Conservation (phyloP, 2,329 filamentous ascomycete species). For the Bipolaris victoriae region DNA sequence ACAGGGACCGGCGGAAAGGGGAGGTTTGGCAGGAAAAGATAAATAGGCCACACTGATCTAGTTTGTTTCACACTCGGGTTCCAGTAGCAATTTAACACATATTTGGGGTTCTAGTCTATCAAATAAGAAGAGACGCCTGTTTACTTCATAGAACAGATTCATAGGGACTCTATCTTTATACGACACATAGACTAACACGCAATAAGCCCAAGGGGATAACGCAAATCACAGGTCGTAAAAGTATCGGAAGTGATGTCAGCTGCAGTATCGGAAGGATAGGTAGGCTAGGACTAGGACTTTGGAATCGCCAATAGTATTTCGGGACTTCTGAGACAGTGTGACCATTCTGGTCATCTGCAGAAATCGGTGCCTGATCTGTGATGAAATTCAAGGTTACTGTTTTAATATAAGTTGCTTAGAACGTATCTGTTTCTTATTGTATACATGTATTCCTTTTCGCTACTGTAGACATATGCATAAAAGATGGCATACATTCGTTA, state of each 20-base stretch:
- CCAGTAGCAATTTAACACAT: neutral
- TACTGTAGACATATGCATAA: neutral
- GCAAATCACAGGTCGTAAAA: conserved; percentile 8
- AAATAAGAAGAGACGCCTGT: neutral
- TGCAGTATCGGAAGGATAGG: conserved; percentile 7
- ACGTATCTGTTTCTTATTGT: neutral
- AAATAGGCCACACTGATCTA: conserved; percentile 1
- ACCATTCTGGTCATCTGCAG: conserved; percentile 39
- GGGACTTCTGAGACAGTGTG: conserved; percentile 37
- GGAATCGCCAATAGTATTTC: conserved; percentile 17
- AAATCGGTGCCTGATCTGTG: conserved; percentile 19
- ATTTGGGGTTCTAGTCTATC: neutral
- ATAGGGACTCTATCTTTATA: conserved; percentile 6
- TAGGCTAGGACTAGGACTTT: conserved; percentile 3
- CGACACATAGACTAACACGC: conserved; percentile 5
- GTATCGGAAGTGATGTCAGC: conserved; percentile 4
- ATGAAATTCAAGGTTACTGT: conserved; percentile 3
- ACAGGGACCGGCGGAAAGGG: conserved; percentile 50
- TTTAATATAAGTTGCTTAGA: neutral
- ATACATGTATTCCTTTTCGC: neutral
- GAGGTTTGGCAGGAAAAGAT: conserved; percentile 46
- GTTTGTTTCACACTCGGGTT: neutral
- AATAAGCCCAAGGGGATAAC: conserved; percentile 11
- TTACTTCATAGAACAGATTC: conserved; percentile 4
- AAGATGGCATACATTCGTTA: conserved; percentile 45